phyloP scores from a whole-genome alignment of 176 grass and related monocot genomes.

The sorghum (Sorghum bicolor) region Sorghum_bicolor_NCBIv3 NC_012876.2:64976001-64976500 shows the following conservation, averaged over 20 bases:
- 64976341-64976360: background rate
- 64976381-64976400: background rate
- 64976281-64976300: slow-evolving; percentile 14
- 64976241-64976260: slow-evolving; percentile 46
- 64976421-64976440: background rate
- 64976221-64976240: slow-evolving; percentile 47
- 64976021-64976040: background rate
- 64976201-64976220: slow-evolving; percentile 43
- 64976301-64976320: background rate
- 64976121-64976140: background rate
- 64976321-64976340: slow-evolving; percentile 15
- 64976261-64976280: slow-evolving; percentile 51
- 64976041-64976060: no score
- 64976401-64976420: background rate
- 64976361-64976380: background rate
- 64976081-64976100: slow-evolving; percentile 51
- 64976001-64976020: slow-evolving; percentile 4
- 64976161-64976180: slow-evolving; percentile 49
- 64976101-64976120: slow-evolving; percentile 16
- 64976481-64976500: background rate
- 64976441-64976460: background rate
- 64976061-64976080: no score
- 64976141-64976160: background rate
- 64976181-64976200: slow-evolving; percentile 56
- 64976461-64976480: background rate